phyloP scores from a whole-genome alignment of 164 flowering plant genomes.

The Tetracentron sinense region DNA sequence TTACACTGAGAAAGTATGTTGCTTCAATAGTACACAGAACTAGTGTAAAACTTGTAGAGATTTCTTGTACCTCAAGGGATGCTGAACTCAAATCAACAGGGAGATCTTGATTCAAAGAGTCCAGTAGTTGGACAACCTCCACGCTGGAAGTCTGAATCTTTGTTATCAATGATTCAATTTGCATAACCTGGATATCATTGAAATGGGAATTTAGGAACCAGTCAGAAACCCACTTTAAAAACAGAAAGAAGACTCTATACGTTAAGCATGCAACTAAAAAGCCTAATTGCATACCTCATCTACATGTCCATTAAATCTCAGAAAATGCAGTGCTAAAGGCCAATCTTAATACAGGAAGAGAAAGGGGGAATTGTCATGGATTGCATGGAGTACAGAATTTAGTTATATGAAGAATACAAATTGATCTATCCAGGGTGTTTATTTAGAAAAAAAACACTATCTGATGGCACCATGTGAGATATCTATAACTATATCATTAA shows the following conservation, averaged over 20 bases:
- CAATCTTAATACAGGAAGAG: not conserved
- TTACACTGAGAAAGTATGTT: not conserved
- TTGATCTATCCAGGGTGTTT: too few relatives aligned
- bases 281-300: not conserved
- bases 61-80: conserved; percentile 63
- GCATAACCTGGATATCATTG: conserved; percentile 57
- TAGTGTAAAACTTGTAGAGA: not conserved
- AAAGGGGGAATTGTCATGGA: not conserved
- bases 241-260: not conserved
- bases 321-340: not conserved
- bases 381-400: too few relatives aligned
- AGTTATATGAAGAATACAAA: not conserved
- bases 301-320: not conserved
- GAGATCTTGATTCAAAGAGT: conserved; percentile 36
- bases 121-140: conserved; percentile 46
- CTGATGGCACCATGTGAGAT: not conserved
- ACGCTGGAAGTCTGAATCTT: conserved; percentile 41
- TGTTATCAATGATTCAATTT: conserved; percentile 50
- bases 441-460: not conserved
- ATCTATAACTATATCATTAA: not conserved
- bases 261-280: not conserved
- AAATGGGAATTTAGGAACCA: not conserved
- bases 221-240: conserved; percentile 1
- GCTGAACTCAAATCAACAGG: conserved; percentile 48
- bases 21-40: not conserved